Percentiles rank a stretch among this genome's conserved stretches.
These are phyloP conservation scores for Hemisphaericaspora lyxosophila DNA, from an alignment of 1,139 yeast genomes.

Conservation along the genomic window DNA sequence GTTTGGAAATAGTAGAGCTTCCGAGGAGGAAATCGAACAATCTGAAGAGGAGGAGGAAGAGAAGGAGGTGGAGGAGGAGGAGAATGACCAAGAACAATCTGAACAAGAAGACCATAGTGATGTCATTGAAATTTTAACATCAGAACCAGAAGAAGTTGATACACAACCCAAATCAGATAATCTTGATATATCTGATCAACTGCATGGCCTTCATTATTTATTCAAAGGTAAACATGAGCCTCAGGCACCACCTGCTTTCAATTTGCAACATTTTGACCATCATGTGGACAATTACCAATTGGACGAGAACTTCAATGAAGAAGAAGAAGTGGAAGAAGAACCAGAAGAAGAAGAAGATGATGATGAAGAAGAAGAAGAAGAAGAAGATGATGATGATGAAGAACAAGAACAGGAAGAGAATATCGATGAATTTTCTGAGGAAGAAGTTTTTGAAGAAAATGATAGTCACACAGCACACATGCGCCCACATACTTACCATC, in stretches of 20 bases:
- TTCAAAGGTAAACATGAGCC: no score
- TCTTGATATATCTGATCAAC: no score
- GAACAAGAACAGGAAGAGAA: slow-evolving; percentile 14
- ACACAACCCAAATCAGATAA: slow-evolving; percentile 8
- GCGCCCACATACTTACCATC: no score
- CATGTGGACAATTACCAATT: slow-evolving; percentile 6
- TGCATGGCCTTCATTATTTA: no score
- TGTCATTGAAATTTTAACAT: slow-evolving; percentile 11
- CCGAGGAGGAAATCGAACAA: slow-evolving; percentile 2
- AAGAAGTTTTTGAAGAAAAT: slow-evolving; percentile 2
- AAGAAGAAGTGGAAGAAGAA: slow-evolving; percentile 12
- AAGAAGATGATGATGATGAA: slow-evolving; percentile 14
- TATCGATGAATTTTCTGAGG: neutral
- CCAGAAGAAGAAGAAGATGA: slow-evolving; percentile 14
- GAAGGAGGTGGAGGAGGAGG: slow-evolving; percentile 9
- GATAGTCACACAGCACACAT: no score
- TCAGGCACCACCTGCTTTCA: no score
- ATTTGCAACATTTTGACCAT: neutral
- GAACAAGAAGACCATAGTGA: slow-evolving; percentile 8
- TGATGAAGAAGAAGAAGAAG: slow-evolving; percentile 14
- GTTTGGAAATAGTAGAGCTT: neutral
- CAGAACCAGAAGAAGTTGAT: slow-evolving; percentile 10
- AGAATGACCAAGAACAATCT: slow-evolving; percentile 9
- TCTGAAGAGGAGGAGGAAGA: slow-evolving; percentile 13
- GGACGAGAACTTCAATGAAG: slow-evolving; percentile 6